Evolutionary conservation across 202 grass and related monocot genomes (phyloP).

Genomic region (Bolboschoenoplectus hybrid): DNA sequence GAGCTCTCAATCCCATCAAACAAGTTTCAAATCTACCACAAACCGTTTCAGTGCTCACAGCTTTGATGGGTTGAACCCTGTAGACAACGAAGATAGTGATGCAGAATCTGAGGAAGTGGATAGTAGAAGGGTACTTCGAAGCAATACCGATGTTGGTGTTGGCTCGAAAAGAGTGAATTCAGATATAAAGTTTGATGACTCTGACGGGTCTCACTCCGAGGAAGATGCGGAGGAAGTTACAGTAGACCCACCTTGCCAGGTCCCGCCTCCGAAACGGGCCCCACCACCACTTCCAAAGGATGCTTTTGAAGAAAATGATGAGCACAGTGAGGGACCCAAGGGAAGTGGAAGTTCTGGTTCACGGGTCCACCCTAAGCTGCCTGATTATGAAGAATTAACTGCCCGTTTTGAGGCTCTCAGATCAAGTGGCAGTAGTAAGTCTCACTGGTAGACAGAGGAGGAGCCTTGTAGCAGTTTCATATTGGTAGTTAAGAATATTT

Average conservation of each 20-base stretch:
- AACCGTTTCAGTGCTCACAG: constrained; percentile 52
- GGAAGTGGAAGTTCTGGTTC: constrained; percentile 47
- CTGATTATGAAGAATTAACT: constrained; percentile 82
- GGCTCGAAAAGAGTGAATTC: constrained; percentile 48
- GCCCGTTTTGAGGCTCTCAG: constrained; percentile 83
- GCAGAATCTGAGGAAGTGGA: constrained; percentile 45
- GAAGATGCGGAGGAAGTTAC: constrained; percentile 45
- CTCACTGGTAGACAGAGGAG: constrained; percentile 12
- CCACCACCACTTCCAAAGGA: constrained; percentile 29
- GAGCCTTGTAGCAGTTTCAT: not conserved
- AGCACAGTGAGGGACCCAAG: constrained; percentile 26
- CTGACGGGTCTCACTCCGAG: constrained; percentile 62
- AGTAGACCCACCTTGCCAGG: constrained; percentile 28
- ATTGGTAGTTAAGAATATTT: not conserved
- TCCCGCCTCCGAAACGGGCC: constrained; percentile 11
- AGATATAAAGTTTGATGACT: constrained; percentile 82
- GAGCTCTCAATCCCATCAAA: constrained; percentile 35
- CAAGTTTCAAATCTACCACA: constrained; percentile 54
- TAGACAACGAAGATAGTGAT: constrained; percentile 44
- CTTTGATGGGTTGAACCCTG: constrained; percentile 45
- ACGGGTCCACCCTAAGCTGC: constrained; percentile 88
- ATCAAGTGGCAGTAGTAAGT: constrained; percentile 40
- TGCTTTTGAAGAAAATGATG: not conserved
- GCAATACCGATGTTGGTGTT: constrained; percentile 40
- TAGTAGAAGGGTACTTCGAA: constrained; percentile 48